Evolutionary conservation across 805 yeast genomes (phyloP).

Genomic region (Kluyveromyces lactis): DNA sequence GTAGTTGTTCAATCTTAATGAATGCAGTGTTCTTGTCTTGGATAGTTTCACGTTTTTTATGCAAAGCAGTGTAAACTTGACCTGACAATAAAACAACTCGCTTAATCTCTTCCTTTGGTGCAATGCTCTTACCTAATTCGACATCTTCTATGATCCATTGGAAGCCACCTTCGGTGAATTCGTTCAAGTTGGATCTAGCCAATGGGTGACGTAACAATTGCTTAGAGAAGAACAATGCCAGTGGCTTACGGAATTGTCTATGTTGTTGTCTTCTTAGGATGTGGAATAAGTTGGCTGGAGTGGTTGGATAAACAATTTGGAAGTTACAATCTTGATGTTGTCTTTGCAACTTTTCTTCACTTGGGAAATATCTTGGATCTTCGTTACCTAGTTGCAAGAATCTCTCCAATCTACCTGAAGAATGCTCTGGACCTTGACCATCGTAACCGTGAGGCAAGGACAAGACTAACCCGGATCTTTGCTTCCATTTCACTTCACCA

Average conservation of each 20-base stretch:
- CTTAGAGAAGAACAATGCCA: constrained; percentile 83
- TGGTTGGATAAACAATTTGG: constrained; percentile 97
- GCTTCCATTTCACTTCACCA: constrained; percentile 98
- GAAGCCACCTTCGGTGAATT: constrained; percentile 89
- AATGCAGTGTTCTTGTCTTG: constrained; percentile 81
- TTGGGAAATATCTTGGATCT: constrained; percentile 91
- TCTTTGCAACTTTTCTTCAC: constrained; percentile 78
- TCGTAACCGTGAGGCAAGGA: constrained; percentile 99
- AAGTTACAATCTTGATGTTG: constrained; percentile 98
- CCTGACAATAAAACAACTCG: constrained; percentile 81
- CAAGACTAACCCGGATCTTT: constrained; percentile 91
- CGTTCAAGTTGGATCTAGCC: constrained; percentile 77
- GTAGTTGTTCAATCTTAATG: constrained; percentile 85
- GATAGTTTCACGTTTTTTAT: constrained; percentile 74
- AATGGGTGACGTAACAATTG: constrained; percentile 93
- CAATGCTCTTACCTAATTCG: constrained; percentile 73
- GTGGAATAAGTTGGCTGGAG: constrained; percentile 96
- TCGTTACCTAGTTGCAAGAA: constrained; percentile 93
- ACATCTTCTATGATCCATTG: constrained; percentile 93
- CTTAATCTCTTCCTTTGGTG: constrained; percentile 74
- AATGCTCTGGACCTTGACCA: constrained; percentile 99
- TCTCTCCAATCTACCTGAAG: constrained; percentile 95
- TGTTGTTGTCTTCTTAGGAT: constrained; percentile 97
- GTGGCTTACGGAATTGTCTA: constrained; percentile 95
- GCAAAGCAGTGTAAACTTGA: constrained; percentile 90